Base-by-base conservation (phyloP, 352 stramenopile species). In the Globisporangium carolinianum region DNA sequence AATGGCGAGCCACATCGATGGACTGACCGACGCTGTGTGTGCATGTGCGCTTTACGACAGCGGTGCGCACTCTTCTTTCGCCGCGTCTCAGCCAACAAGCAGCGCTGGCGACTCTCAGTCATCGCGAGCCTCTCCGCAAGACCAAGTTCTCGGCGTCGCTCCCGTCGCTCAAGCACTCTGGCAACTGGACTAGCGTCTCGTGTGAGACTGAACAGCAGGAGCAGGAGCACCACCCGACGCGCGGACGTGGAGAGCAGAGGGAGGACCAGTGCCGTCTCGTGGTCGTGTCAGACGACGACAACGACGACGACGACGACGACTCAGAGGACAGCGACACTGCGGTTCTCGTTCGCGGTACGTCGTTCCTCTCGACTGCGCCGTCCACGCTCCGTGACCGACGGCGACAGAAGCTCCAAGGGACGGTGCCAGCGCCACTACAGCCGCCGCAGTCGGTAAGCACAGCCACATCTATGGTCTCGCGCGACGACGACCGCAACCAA, bases 401-500 rank as follows among this genome's bases (percentile, higher is more conserved):
- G 14, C 75, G 63, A 41, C 72, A 73, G 35, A 66, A 72, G 24
- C 24, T 2, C 24, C 1, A 32, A 32, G 24, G 24, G 24, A 32
- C 24, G 24, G 24, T 32, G 24, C 24, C 24, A 32, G 18, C 59
- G 61, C 47, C 56, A 47, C 43, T 53, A 56, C 67, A 57, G 39
- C 32, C 49, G 51, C 51, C 35, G 45, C 45, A 48, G 45, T 48
- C 52, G 17, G 41, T 48, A 61, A 57, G 58, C 61, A 55, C 37
- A 18, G 54, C 55, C 52, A 58, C 10, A 47, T 73, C 61, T 9
- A 79, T 74, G 72, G 60, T 54, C 45, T 54, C 60, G 45, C 65
- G 71, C 65, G 66, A 74, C 55, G 69, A 75, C 67, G 69, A 78
- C 43, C 65, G 58, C 39, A 51, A 51, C 7, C 58, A 64, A 50